Conservation (phyloP, 2,329 filamentous ascomycete genomes). For the Reticulascus tulasneorum region DNA sequence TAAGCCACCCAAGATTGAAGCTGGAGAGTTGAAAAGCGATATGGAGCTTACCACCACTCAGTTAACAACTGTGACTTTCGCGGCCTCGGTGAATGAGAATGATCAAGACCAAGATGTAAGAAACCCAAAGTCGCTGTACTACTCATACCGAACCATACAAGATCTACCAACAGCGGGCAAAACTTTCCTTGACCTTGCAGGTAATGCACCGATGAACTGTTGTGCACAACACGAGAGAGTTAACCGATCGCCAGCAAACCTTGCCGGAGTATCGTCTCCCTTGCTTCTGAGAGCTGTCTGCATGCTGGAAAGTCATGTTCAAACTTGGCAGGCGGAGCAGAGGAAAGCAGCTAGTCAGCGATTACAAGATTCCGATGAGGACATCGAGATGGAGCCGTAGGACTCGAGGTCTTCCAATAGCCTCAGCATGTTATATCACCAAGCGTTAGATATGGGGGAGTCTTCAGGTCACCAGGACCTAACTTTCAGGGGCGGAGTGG, state of each 20-base stretch:
- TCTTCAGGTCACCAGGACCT: too few species aligned
- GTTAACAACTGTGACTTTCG: slow-evolving; percentile 5
- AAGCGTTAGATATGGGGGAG: too few species aligned
- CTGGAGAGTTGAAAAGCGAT: slow-evolving; percentile 21
- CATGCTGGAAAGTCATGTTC: slow-evolving; percentile 32
- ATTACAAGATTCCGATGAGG: slow-evolving; percentile 1
- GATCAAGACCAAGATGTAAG: neutral
- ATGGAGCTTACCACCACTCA: slow-evolving; percentile 5
- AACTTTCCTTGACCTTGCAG: slow-evolving; percentile 27
- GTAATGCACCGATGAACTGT: too few species aligned
- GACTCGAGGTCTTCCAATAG: too few species aligned
- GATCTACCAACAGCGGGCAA: slow-evolving; percentile 27
- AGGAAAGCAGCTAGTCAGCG: slow-evolving; percentile 5
- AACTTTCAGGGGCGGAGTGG: too few species aligned
- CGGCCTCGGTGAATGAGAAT: neutral
- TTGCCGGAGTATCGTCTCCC: slow-evolving; percentile 28
- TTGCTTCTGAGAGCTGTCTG: slow-evolving; percentile 31
- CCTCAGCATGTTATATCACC: too few species aligned
- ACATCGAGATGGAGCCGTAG: slow-evolving; percentile 1
- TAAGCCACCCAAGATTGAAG: slow-evolving; percentile 15
- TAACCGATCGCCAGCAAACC: slow-evolving; percentile 19
- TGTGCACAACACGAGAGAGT: too few species aligned
- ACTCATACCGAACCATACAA: slow-evolving; percentile 18
- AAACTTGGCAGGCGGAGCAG: slow-evolving; percentile 26
- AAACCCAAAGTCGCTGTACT: slow-evolving; percentile 2